Evolutionary conservation across 1,284 basidiomycete species (phyloP).

Genomic region (Marasmius fiardii): DNA sequence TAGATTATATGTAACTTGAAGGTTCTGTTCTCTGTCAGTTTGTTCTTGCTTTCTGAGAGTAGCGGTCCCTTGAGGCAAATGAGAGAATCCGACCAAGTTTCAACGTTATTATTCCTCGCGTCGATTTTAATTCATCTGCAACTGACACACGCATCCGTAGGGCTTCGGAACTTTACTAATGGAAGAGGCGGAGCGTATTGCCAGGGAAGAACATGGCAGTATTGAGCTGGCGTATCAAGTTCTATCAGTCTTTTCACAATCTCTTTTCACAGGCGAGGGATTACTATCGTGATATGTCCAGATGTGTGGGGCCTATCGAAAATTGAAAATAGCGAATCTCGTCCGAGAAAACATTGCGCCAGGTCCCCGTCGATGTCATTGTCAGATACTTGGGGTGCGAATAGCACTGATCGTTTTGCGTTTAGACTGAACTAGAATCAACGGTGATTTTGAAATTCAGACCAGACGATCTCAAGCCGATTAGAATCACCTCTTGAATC

Average conservation of each 20-base stretch:
- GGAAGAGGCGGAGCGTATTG: conserved; percentile 99
- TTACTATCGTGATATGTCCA: conserved; percentile 90
- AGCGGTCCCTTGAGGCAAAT: conserved; percentile 95
- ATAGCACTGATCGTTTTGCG: too few species aligned
- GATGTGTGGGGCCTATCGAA: too few species aligned
- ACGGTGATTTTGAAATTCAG: too few species aligned
- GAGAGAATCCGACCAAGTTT: conserved; percentile 96
- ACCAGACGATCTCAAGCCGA: too few species aligned
- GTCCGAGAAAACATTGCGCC: too few species aligned
- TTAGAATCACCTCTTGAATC: too few species aligned
- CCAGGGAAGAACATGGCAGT: conserved; percentile 96
- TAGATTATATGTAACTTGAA: too few species aligned
- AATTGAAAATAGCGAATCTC: too few species aligned
- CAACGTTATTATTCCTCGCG: conserved; percentile 54
- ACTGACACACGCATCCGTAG: conserved; percentile 15
- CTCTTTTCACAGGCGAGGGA: conserved; percentile 60
- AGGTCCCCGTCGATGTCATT: too few species aligned
- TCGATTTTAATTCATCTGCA: neutral
- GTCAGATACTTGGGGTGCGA: too few species aligned
- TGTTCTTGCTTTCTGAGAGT: conserved; percentile 48
- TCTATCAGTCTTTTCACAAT: conserved; percentile 4
- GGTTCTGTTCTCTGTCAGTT: too few species aligned
- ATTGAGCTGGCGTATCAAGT: conserved; percentile 66
- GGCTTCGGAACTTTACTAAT: conserved; percentile 97
- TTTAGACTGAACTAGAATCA: too few species aligned